phyloP scores from a whole-genome alignment of 306 rosid genomes.

The Glycine latifolia region DNA sequence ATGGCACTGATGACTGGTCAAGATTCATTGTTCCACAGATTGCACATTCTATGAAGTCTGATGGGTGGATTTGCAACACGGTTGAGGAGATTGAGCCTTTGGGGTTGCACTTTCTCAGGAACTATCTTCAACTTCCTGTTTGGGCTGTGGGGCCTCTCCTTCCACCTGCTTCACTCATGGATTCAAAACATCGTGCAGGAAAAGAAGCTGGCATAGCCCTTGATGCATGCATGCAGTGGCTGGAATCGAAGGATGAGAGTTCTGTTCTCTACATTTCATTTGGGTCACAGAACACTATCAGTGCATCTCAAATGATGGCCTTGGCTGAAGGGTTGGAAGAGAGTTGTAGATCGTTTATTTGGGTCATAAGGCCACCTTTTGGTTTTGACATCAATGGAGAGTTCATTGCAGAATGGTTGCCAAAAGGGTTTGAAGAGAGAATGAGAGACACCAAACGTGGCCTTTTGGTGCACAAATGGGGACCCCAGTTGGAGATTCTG shows the following conservation, averaged over 20 bases:
- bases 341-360: conserved; percentile 62
- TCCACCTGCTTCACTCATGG: conserved; percentile 23
- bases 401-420: conserved; percentile 68
- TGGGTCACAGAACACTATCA: conserved; percentile 89
- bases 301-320: conserved; percentile 69
- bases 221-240: conserved; percentile 65
- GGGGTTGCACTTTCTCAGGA: conserved; percentile 64
- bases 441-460: conserved; percentile 52
- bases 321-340: conserved; percentile 73
- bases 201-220: conserved; percentile 59
- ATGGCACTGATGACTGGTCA: conserved; percentile 70
- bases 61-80: conserved; percentile 75
- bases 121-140: conserved; percentile 52
- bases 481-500: conserved; percentile 79
- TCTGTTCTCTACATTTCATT: conserved; percentile 80
- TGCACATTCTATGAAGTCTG: conserved; percentile 50
- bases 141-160: conserved; percentile 71
- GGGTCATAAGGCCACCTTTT: conserved; percentile 80
- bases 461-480: conserved; percentile 71
- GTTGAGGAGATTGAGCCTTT: conserved; percentile 69
- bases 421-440: conserved; percentile 69
- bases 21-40: conserved; percentile 53
- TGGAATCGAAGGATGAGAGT: conserved; percentile 44
- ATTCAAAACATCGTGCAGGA: conserved; percentile 51
- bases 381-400: conserved; percentile 66